phyloP scores from a whole-genome alignment of 305 asterid species.

The Salvia sclarea region DNA sequence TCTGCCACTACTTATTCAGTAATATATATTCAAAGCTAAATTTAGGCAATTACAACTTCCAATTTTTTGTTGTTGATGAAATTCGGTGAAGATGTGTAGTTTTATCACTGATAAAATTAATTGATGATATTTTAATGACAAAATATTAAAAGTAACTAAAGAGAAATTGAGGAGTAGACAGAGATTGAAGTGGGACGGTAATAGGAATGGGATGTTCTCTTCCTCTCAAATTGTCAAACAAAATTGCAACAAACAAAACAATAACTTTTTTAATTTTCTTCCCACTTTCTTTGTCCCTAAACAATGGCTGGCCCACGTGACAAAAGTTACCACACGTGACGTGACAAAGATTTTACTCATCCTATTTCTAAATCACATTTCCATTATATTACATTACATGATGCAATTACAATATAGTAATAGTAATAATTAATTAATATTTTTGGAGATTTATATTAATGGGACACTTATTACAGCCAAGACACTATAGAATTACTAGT shows the following conservation, averaged over 20 bases:
- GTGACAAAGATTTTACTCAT: not conserved
- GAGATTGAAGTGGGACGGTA: not conserved
- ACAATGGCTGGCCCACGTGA: constrained; percentile 19
- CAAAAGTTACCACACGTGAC: constrained; percentile 7
- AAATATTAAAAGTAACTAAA: not conserved
- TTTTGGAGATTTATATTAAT: no score
- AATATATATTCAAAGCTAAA: no score
- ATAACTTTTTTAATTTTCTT: not conserved
- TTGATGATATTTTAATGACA: not conserved
- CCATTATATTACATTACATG: not conserved
- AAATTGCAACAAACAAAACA: not conserved
- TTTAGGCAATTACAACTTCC: no score
- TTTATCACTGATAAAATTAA: no score
- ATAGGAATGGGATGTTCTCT: constrained; percentile 13
- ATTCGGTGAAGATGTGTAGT: no score
- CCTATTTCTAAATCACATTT: not conserved
- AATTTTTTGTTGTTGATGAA: no score
- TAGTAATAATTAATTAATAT: no score
- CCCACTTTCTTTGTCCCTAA: constrained; percentile 2
- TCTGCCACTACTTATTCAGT: no score
- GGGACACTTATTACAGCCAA: not conserved
- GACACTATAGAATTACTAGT: not conserved
- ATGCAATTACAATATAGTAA: no score
- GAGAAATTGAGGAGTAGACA: not conserved
- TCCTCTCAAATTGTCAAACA: not conserved